phyloP scores from a whole-genome alignment of 75 land plant species.

The Selaginella tamariscina region DNA sequence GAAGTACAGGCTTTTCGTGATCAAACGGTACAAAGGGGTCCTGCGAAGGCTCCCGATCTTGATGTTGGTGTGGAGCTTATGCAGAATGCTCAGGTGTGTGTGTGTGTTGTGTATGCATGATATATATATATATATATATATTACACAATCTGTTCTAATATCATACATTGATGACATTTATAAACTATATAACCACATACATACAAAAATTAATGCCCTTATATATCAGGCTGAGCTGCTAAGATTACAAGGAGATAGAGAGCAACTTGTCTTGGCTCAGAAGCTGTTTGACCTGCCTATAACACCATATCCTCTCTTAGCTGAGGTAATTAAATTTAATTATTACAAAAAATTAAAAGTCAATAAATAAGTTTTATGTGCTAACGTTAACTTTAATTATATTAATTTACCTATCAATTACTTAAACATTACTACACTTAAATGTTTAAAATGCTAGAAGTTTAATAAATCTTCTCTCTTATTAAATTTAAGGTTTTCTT shows the following conservation, averaged over 20 bases:
- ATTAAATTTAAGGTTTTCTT: no score
- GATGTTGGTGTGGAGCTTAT: slow-evolving; percentile 20
- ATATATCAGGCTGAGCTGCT: slow-evolving; percentile 19
- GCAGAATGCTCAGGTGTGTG: slow-evolving; percentile 13
- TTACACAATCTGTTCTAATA: not conserved
- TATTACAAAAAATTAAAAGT: no score
- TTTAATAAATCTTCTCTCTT: no score
- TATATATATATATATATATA: not conserved
- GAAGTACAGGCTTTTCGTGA: slow-evolving; percentile 22
- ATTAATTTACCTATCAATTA: no score
- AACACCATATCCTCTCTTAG: slow-evolving; percentile 24
- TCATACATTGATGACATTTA: no score
- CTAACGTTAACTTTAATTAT: no score
- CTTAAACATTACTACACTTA: not conserved
- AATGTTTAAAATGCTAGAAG: not conserved
- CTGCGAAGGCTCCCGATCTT: slow-evolving; percentile 23
- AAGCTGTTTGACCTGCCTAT: slow-evolving; percentile 30
- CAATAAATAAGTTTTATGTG: no score
- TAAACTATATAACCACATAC: not conserved
- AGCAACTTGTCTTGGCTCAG: slow-evolving; percentile 26
- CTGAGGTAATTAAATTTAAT: slow-evolving; percentile 18
- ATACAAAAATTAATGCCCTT: not conserved
- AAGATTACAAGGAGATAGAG: slow-evolving; percentile 12
- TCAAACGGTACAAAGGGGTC: slow-evolving; percentile 22
- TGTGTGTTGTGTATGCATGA: not conserved